Conservation (phyloP, 345 rosid genomes). For the Orychophragmus violaceus region DNA sequence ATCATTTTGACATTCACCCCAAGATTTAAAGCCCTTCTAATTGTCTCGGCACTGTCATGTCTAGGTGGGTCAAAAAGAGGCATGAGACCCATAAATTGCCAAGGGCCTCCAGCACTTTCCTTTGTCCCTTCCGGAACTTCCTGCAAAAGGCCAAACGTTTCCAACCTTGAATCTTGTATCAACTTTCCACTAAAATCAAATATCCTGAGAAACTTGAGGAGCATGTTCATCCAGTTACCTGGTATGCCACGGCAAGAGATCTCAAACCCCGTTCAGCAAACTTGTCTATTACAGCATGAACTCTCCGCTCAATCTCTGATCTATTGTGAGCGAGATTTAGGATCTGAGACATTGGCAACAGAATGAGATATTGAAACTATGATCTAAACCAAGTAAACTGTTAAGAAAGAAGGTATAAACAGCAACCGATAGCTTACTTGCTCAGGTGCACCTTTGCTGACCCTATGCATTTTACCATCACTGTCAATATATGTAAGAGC, state of each 20-base stretch:
- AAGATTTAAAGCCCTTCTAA: slow-evolving; percentile 86
- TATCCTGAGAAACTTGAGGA: background rate
- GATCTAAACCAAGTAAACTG: background rate
- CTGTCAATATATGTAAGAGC: slow-evolving; percentile 77
- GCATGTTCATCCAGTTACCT: slow-evolving; percentile 38
- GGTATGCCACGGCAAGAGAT: slow-evolving; percentile 96
- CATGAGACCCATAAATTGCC: slow-evolving; percentile 97
- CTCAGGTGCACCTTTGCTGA: slow-evolving; percentile 99
- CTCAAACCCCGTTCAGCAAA: slow-evolving; percentile 94
- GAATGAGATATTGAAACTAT: background rate
- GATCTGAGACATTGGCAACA: slow-evolving; percentile 43
- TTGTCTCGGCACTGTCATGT: slow-evolving; percentile 98
- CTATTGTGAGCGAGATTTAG: slow-evolving; percentile 82
- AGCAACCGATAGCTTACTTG: slow-evolving; percentile 47
- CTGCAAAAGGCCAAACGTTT: slow-evolving; percentile 35
- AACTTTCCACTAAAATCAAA: background rate
- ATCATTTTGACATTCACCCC: slow-evolving; percentile 99
- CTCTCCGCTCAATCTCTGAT: slow-evolving; percentile 83
- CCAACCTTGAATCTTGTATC: slow-evolving; percentile 6
- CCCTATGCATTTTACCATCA: slow-evolving; percentile 91
- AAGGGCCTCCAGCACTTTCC: slow-evolving; percentile 91
- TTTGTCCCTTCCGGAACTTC: slow-evolving; percentile 89
- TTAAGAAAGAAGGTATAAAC: background rate
- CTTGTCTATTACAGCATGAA: slow-evolving; percentile 89
- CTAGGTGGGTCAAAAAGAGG: slow-evolving; percentile 99